Base-by-base conservation (phyloP, 1,284 basidiomycete species). In the Sporisorium reilianum region DNA sequence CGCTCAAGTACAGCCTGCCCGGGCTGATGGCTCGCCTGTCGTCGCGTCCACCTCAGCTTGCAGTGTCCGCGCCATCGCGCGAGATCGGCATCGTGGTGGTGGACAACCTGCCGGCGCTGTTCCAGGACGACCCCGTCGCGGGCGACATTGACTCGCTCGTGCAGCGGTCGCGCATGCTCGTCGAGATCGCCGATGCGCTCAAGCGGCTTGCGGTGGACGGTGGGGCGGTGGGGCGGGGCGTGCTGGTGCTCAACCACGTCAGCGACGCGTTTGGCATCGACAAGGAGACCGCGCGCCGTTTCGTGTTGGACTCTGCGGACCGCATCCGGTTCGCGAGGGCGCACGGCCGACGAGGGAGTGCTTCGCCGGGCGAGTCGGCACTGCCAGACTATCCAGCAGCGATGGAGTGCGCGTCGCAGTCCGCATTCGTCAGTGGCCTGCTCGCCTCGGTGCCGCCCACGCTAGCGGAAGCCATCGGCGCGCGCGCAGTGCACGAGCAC, bases 191-290 rank as follows among this genome's bases (percentile, higher is more conserved):
- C 1, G 70, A 72, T 20, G 52, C 70, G 32, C 69, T 80, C 16
- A 74, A 76, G 23, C 63, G 64, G 0, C 46, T 79, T 14, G 66
- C 70, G 30, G 48, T 32, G 2, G 18, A 22, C 16, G 26, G 22
- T 7, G 23, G 6, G 1, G 36, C 45, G 3, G 20, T 42, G 1
- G 53, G 57, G 0, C 14, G 61, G 5, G 75, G 64, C 2, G 72
- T 80, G 16, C 14, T 81, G 6, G 74, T 80, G 7, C 41, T 73
- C 53, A 81, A 81, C 49, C 80, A 81, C 50, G 80, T 81, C 16
- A 75, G 67, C 34, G 80, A 81, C 25, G 78, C 76, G 1, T 81
- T 81, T 51, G 78, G 66, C 0, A 36, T 49, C 3, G 78, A 78
- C n/a, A 63, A 66, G 32, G 65, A 67, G 6, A 42, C 69, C 4